Base-by-base conservation (phyloP, 441 rosid genomes). In the Theobroma grandiflorum region DNA sequence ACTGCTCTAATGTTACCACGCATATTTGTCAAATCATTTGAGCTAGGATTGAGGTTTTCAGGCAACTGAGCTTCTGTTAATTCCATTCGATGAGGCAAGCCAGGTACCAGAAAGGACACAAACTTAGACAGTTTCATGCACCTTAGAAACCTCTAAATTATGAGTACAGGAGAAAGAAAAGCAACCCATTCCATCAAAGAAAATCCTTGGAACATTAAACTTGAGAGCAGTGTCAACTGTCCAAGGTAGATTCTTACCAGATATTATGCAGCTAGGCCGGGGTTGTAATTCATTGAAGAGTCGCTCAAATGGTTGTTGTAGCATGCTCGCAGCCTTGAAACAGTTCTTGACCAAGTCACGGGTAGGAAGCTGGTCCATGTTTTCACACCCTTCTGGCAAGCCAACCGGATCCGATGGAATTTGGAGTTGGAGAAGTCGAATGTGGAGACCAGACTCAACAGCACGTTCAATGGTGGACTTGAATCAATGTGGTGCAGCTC, bases 61-160 rank as follows among this genome's bases (percentile, higher is more conserved):
- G 89, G 86, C 8, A 87, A 62, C 76, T 89, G 88, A 43, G 75
- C 68, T 73, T 67, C 82, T 0, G 87, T 87, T 33, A 88, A 57
- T 22, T 77, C 75, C 1, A 88, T 69, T 14, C 43, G n/a, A 38
- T 83, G 79, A 18, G 88, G 80, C 75, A 88, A 75, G 12, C 87
- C 83, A 16, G 90, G 90, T 8, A 88, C 76, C 16, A 68, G 45
- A 76, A 86, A 88, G 0, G 74, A 14, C 8, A 43, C 58, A n/a
- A 15, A 47, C 35, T 69, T 12, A 6, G 65, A 40, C 1, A 0
- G 59, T 33, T 37, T 83, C 73, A 33, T 22, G 62, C 3, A 80
- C 49, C 49, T 80, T 77, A 0, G 78, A 80, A 7, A 6, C 57
- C 12, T 22, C 53, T 11, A 72, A 15, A 45, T 22, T 47, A 16